Evolutionary conservation across 2,329 filamentous ascomycete genomes (phyloP).

Genomic region (Fusarium sp.): DNA sequence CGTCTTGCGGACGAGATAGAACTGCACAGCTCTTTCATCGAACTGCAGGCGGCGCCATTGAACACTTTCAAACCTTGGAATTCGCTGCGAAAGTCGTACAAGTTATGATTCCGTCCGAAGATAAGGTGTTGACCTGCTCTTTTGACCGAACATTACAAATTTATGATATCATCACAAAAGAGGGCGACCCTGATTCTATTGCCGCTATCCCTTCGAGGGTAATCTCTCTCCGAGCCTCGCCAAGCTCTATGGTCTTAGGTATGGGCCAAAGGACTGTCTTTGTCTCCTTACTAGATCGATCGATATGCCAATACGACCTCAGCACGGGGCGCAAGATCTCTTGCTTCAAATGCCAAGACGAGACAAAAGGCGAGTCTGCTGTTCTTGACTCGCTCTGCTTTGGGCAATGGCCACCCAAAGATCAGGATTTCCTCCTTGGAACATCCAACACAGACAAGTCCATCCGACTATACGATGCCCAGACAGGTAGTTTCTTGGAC

Average conservation of each 20-base stretch:
- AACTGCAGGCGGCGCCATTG: constrained; percentile 68
- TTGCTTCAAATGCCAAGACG: constrained; percentile 86
- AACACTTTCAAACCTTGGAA: constrained; percentile 91
- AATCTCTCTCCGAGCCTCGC: constrained; percentile 87
- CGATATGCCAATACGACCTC: constrained; percentile 71
- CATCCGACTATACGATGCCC: constrained; percentile 86
- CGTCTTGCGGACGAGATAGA: constrained; percentile 87
- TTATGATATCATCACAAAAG: constrained; percentile 79
- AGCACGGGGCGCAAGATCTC: constrained; percentile 75
- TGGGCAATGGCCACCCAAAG: constrained; percentile 66
- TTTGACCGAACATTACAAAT: constrained; percentile 89
- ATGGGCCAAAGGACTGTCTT: constrained; percentile 70
- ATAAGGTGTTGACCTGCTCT: constrained; percentile 86
- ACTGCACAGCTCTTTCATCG: constrained; percentile 90
- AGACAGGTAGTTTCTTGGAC: constrained; percentile 81
- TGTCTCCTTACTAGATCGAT: constrained; percentile 71
- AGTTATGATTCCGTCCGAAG: constrained; percentile 77
- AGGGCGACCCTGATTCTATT: constrained; percentile 71
- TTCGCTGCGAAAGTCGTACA: constrained; percentile 88
- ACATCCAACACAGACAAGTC: constrained; percentile 97
- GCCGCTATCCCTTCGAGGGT: constrained; percentile 83
- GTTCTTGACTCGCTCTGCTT: constrained; percentile 83
- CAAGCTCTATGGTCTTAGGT: constrained; percentile 83
- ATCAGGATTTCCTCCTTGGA: constrained; percentile 79
- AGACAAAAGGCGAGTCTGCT: constrained; percentile 82